Percentiles rank a stretch among this genome's conserved stretches.
Evolutionary conservation across 225 moss, liverwort and hornwort genomes (phyloP).

Genomic region (Marchantia polymorpha): DNA sequence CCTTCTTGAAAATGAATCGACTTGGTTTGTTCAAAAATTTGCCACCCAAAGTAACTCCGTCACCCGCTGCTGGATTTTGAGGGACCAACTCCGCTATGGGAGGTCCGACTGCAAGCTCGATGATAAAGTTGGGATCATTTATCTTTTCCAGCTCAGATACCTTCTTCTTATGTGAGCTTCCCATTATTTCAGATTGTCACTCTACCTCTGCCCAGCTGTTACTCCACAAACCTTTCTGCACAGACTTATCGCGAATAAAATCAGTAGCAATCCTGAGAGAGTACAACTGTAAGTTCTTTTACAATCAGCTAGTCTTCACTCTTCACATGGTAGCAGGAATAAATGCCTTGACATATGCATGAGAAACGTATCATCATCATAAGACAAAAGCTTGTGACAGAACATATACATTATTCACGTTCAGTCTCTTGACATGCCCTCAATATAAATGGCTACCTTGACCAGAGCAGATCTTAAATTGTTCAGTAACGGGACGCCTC

Average conservation of each 20-base stretch:
- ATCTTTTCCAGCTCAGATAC: slow-evolving; percentile 59
- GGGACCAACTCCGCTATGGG: slow-evolving; percentile 60
- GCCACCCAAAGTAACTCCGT: slow-evolving; percentile 52
- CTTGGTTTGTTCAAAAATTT: slow-evolving; percentile 43
- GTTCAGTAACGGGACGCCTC: no score
- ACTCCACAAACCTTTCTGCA: not conserved
- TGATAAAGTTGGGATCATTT: slow-evolving; percentile 79
- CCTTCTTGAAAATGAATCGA: slow-evolving; percentile 80
- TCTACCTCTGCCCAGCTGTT: not conserved
- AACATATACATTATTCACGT: no score
- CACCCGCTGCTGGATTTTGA: slow-evolving; percentile 48
- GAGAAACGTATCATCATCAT: no score
- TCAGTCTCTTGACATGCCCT: no score
- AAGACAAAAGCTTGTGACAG: no score
- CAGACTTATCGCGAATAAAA: not conserved
- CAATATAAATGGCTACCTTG: no score
- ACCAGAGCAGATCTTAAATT: no score
- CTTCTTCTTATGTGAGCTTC: slow-evolving; percentile 14
- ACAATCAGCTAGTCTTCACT: no score
- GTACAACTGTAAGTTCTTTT: no score
- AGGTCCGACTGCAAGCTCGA: slow-evolving; percentile 78
- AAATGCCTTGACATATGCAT: no score
- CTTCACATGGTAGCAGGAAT: no score
- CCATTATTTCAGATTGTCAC: not conserved
- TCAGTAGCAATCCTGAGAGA: no score